Evolutionary conservation across 441 rosid species (phyloP).

Genomic region (Cnidoscolus chayamansa): DNA sequence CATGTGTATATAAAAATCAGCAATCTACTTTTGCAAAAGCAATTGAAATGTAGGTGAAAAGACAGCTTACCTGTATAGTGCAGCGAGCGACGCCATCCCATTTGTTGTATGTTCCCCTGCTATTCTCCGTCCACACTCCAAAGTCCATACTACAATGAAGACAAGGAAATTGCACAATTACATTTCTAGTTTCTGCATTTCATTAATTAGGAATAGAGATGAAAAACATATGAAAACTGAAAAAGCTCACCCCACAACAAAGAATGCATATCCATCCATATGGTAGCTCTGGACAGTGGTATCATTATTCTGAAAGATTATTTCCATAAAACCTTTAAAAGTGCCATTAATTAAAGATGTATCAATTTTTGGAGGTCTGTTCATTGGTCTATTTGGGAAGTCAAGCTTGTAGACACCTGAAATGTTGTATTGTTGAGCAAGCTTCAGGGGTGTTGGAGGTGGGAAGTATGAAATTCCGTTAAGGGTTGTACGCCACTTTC

Average conservation of each 20-base stretch:
- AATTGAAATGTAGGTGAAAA: conserved; percentile 4
- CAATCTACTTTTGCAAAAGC: conserved; percentile 9
- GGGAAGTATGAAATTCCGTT: conserved; percentile 73
- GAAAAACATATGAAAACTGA: conserved; percentile 19
- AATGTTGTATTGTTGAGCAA: conserved; percentile 73
- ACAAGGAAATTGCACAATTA: conserved; percentile 17
- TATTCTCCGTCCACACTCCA: conserved; percentile 84
- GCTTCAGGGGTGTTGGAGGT: conserved; percentile 80
- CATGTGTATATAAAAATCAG: not conserved
- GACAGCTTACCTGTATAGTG: conserved; percentile 60
- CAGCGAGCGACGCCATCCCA: conserved; percentile 87
- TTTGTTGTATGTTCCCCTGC: conserved; percentile 75
- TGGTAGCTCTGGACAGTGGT: conserved; percentile 70
- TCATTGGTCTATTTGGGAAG: conserved; percentile 67
- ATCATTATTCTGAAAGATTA: conserved; percentile 81
- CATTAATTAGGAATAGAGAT: conserved; percentile 13
- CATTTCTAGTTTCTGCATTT: not conserved
- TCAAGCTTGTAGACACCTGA: conserved; percentile 79
- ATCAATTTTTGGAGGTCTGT: conserved; percentile 62
- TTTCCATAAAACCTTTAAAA: conserved; percentile 76
- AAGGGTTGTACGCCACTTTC: conserved; percentile 55
- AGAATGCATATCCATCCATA: conserved; percentile 90
- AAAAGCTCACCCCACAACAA: conserved; percentile 74
- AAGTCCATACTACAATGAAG: conserved; percentile 64
- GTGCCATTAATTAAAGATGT: conserved; percentile 80